Base-by-base conservation (phyloP, 75 land plant genomes). In the Chamaecyparis obtusa region DNA sequence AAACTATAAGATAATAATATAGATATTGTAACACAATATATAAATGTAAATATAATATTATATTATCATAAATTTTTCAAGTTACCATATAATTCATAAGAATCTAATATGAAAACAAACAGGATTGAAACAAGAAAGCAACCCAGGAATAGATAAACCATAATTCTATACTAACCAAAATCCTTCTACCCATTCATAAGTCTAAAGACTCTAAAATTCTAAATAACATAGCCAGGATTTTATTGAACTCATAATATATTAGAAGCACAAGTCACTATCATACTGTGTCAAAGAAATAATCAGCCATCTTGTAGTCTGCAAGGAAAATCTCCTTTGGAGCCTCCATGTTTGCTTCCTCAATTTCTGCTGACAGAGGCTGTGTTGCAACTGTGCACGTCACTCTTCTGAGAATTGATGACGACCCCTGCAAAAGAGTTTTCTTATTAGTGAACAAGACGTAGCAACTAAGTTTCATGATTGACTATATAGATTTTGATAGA, bases 201-300 rank as follows among this genome's bases (percentile, higher is more conserved):
- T 55, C 57, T 82, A 33, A 41, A 41, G 11, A 21, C 24, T 21
- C 3, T 48, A 48, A 48, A 48, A 48, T 9, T 48, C 49, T 48
- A 48, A 48, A 48, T 48, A 48, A 48, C 8, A 48, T 48, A 8
- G 10, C 49, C 10, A 0, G 10, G 9, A 48, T 8, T 0, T 8
- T 48, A 48, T 21, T 41, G 0, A 8, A 30, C 32, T 71, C 75
- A 32, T 27, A n/a, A 69, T 30, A 49, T 54, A 37, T 8, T 7
- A 36, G 3, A 84, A 30, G 19, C 41, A 86, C 13, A 76, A 37
- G 74, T 8, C 81, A 41, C 10, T 75, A 30, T 17, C 71, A 16
- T 91, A 97, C 99, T 90, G 90, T 90, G 30, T 96, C 98, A 93
- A 98, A 98, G 64, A 86, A 91, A 89, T 96, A 98, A 86, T 92